Conservation (phyloP, 2,329 filamentous ascomycete species). For the Pseudogymnoascus sp. region DNA sequence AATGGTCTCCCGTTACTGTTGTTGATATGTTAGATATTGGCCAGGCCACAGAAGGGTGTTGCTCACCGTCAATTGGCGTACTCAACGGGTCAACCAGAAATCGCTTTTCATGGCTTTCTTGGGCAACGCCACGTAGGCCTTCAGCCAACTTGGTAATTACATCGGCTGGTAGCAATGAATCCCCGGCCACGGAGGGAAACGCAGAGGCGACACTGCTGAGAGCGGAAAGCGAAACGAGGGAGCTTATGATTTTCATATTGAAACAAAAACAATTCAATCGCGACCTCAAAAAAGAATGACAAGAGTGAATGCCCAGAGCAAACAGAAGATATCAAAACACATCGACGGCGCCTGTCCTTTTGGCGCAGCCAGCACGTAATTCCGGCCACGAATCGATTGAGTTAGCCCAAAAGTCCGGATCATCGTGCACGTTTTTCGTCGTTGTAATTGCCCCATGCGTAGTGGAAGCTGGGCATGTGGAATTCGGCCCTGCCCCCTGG, state of each 20-base stretch:
- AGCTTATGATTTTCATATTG: not conserved
- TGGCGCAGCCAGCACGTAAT: not conserved
- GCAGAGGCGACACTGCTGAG: not conserved
- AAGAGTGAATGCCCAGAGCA: not conserved
- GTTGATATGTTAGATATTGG: slow-evolving; percentile 3
- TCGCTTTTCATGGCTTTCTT: slow-evolving; percentile 6
- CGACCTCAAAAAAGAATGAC: not conserved
- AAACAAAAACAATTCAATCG: slow-evolving; percentile 2
- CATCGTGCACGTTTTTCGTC: not conserved
- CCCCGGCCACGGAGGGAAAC: not conserved
- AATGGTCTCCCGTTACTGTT: slow-evolving; percentile 31
- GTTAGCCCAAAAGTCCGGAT: not conserved
- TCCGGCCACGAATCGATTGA: not conserved
- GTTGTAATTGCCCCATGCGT: not conserved
- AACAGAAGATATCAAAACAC: not conserved
- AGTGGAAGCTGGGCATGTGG: not conserved
- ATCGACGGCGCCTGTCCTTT: not conserved
- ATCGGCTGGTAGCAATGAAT: not conserved
- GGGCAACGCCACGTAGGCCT: not conserved
- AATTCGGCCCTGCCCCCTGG: not conserved
- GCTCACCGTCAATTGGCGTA: slow-evolving; percentile 13
- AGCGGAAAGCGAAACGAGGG: slow-evolving; percentile 4
- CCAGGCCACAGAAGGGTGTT: not conserved
- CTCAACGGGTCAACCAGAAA: slow-evolving; percentile 13
- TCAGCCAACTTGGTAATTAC: not conserved